These are phyloP conservation scores for Populus davidiana DNA, from an alignment of 345 rosid genomes.

Conservation along the genomic window DNA sequence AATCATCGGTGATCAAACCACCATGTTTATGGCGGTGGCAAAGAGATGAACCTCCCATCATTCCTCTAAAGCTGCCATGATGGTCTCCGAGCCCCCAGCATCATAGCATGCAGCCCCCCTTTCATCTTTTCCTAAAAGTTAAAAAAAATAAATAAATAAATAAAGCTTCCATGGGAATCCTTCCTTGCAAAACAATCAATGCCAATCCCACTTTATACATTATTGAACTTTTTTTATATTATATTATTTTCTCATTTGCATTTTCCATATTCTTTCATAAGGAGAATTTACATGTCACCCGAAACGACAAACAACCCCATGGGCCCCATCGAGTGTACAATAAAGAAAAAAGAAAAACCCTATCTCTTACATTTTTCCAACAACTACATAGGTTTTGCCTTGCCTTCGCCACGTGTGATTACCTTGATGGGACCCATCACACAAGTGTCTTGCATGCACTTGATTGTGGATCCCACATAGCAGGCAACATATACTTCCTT, in stretches of 20 bases:
- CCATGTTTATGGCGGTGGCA: background rate
- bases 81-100: slow-evolving; percentile 8
- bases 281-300: slow-evolving; percentile 5
- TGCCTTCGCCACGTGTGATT: background rate
- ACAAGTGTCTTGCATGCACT: slow-evolving; percentile 42
- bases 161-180: background rate
- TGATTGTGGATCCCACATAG: slow-evolving; percentile 84
- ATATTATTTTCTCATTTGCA: background rate
- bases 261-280: background rate
- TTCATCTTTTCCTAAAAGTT: background rate
- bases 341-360: background rate
- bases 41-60: background rate
- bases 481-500: slow-evolving; percentile 74
- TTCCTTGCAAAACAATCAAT: background rate
- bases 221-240: background rate
- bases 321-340: slow-evolving; percentile 21
- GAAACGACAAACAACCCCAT: slow-evolving; percentile 7
- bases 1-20: background rate
- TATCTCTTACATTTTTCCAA: background rate
- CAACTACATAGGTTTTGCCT: background rate
- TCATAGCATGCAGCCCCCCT: background rate
- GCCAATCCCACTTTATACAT: background rate
- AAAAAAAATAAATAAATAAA: no score
- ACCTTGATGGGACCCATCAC: background rate
- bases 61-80: background rate